A percentile compares a stretch with the other conserved stretches of the same genome.
phyloP scores from a whole-genome alignment of 352 stramenopile genomes.

The Sclerospora graminicola region DNA sequence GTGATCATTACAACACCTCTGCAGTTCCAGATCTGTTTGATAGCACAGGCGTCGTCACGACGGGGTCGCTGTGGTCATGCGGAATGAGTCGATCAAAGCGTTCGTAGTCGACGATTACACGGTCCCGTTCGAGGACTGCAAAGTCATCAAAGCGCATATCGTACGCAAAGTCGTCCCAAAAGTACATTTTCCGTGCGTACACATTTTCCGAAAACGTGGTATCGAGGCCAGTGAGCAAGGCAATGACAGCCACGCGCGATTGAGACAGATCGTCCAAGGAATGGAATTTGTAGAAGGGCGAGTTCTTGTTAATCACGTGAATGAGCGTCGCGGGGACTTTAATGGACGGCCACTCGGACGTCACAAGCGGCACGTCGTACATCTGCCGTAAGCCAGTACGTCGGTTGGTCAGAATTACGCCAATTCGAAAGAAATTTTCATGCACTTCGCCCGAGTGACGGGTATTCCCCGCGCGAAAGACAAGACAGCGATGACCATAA shows the following conservation, averaged over 20 bases:
- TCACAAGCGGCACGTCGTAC: slow-evolving; percentile 77
- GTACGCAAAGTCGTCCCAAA: slow-evolving; percentile 81
- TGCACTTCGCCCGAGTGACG: slow-evolving; percentile 69
- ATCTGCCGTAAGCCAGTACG: slow-evolving; percentile 69
- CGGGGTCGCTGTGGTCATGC: slow-evolving; percentile 19
- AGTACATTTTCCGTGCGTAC: slow-evolving; percentile 83
- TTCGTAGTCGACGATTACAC: slow-evolving; percentile 56
- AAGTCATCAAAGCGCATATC: slow-evolving; percentile 73
- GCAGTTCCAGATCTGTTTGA: slow-evolving; percentile 5
- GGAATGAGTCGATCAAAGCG: slow-evolving; percentile 50
- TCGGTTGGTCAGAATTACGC: slow-evolving; percentile 75
- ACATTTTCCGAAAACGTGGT: slow-evolving; percentile 82
- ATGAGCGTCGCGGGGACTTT: slow-evolving; percentile 74
- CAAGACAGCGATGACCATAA: slow-evolving; percentile 64
- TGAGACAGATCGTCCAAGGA: slow-evolving; percentile 58
- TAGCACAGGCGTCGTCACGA: slow-evolving; percentile 16
- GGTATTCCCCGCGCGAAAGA: slow-evolving; percentile 75
- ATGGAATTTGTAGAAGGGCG: slow-evolving; percentile 70
- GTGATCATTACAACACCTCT: neutral
- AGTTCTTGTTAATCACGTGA: slow-evolving; percentile 72
- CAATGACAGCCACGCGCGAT: slow-evolving; percentile 67
- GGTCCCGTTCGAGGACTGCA: slow-evolving; percentile 53
- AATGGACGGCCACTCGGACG: slow-evolving; percentile 70
- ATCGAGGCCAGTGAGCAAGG: slow-evolving; percentile 69
- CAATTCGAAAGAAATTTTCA: slow-evolving; percentile 77